These are phyloP conservation scores for Phytophthora pinifolia DNA, from an alignment of 352 stramenopile genomes.

Conservation along the genomic window DNA sequence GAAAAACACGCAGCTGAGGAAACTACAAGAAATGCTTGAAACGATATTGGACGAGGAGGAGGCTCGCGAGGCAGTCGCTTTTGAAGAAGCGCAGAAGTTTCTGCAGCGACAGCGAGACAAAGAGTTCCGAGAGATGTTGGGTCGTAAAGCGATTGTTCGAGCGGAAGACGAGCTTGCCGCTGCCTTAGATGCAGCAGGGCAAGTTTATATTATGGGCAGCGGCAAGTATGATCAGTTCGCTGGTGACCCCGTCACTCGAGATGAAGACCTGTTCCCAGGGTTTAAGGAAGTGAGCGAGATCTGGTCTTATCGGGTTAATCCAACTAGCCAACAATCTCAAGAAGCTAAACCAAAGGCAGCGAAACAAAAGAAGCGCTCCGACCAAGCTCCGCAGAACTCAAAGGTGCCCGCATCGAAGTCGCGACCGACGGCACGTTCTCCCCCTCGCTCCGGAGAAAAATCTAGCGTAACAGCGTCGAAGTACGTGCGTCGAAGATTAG, in stretches of 20 bases:
- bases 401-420: slow-evolving; percentile 3
- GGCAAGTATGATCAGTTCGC: slow-evolving; percentile 87
- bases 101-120: slow-evolving; percentile 74
- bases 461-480: slow-evolving; percentile 18
- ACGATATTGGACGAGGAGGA: slow-evolving; percentile 92
- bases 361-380: slow-evolving; percentile 9
- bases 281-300: slow-evolving; percentile 66
- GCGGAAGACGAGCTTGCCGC: slow-evolving; percentile 81
- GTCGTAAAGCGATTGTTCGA: slow-evolving; percentile 54
- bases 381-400: not conserved
- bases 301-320: slow-evolving; percentile 55
- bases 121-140: slow-evolving; percentile 48
- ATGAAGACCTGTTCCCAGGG: slow-evolving; percentile 62
- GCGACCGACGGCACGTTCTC: not conserved
- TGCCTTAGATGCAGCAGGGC: slow-evolving; percentile 89
- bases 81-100: slow-evolving; percentile 81
- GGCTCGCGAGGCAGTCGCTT: slow-evolving; percentile 65
- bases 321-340: slow-evolving; percentile 3
- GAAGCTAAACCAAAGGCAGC: slow-evolving; percentile 1
- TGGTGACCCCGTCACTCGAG: slow-evolving; percentile 42
- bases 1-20: slow-evolving; percentile 79
- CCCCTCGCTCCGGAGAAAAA: not conserved
- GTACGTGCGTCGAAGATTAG: slow-evolving; percentile 58
- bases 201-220: slow-evolving; percentile 92
- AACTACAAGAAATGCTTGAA: slow-evolving; percentile 87